Conservation (phyloP, 73 alveolate species). For the Paramecium caudatum region DNA sequence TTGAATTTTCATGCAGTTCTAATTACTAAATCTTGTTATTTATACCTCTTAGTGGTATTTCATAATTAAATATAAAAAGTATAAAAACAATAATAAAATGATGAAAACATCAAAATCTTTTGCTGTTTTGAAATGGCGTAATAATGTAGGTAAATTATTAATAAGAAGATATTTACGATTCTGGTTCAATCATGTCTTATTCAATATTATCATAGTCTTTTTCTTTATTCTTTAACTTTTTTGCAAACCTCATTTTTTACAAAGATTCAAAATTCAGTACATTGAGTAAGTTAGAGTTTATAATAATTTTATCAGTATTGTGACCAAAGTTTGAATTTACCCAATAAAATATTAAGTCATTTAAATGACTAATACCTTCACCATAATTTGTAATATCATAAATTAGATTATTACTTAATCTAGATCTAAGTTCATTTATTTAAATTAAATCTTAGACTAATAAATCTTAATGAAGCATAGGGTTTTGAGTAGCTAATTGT, state of each 20-base stretch:
- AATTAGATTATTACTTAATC: constrained; percentile 40
- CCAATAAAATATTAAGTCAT: constrained; percentile 30
- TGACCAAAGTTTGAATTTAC: not conserved
- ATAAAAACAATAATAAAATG: not conserved
- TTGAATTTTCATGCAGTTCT: constrained; percentile 29
- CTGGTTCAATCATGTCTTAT: constrained; percentile 44
- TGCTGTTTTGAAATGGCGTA: constrained; percentile 52
- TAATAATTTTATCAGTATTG: not conserved
- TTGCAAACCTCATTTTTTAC: not conserved
- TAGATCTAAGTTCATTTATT: constrained; percentile 29
- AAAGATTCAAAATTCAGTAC: constrained; percentile 17
- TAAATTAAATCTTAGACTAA: not conserved
- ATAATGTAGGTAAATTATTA: constrained; percentile 14
- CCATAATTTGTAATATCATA: constrained; percentile 46
- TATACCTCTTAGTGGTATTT: constrained; percentile 29
- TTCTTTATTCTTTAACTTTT: not conserved
- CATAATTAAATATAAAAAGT: not conserved
- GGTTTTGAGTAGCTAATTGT: not conserved
- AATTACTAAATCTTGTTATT: constrained; percentile 27
- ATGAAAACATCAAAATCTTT: constrained; percentile 6
- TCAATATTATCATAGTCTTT: constrained; percentile 60
- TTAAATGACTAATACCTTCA: not conserved
- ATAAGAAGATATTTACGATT: constrained; percentile 31
- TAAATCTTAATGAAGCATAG: constrained; percentile 19
- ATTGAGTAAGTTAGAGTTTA: not conserved